Evolutionary conservation across 164 flowering plant genomes (phyloP).

Genomic region (Sedum album): DNA sequence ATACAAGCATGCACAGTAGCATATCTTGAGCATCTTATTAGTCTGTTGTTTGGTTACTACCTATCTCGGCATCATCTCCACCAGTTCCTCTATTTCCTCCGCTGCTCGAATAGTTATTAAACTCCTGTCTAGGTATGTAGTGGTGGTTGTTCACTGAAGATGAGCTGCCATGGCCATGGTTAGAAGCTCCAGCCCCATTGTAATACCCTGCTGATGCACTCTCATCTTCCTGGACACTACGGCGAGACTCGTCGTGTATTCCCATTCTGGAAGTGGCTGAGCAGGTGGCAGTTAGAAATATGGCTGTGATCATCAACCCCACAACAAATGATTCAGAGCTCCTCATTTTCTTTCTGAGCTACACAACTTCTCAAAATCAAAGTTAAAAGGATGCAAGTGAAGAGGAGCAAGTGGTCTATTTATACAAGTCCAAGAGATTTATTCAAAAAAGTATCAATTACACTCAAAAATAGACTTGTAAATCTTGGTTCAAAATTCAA

Average conservation of each 20-base stretch:
- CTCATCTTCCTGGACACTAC: conserved; percentile 1
- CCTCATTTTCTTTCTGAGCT: neutral
- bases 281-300: neutral
- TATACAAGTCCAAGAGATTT: conserved; percentile 8
- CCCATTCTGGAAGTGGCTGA: conserved; percentile 4
- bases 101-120: conserved; percentile 7
- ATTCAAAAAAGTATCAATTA: too few relatives aligned
- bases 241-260: conserved; percentile 1
- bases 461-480: too few relatives aligned
- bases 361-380: neutral
- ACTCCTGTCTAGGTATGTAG: conserved; percentile 17
- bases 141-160: conserved; percentile 21
- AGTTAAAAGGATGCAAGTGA: neutral
- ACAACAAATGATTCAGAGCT: neutral
- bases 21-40: neutral
- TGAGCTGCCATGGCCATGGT: neutral
- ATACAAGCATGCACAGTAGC: neutral
- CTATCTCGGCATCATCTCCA: neutral
- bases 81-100: conserved; percentile 1
- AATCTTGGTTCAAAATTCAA: neutral
- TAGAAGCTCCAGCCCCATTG: neutral
- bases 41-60: neutral
- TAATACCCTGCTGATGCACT: neutral
- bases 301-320: neutral
- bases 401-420: conserved; percentile 6